Evolutionary conservation across 2,329 filamentous ascomycete genomes (phyloP).

Genomic region (Metarhizium rileyi): DNA sequence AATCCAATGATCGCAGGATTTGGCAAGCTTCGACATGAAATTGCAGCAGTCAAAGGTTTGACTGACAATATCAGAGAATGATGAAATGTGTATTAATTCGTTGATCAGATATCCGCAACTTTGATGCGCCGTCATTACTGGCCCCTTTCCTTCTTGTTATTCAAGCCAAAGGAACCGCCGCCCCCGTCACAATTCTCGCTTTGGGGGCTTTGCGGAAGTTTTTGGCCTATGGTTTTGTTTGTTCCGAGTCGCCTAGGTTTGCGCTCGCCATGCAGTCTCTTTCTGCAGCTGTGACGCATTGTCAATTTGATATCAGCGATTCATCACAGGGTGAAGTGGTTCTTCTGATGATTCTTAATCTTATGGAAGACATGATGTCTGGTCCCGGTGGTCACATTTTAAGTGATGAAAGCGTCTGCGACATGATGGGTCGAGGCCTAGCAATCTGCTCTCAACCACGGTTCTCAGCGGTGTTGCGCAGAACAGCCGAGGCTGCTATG

Average conservation of each 20-base stretch:
- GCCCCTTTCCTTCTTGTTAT: slow-evolving; percentile 96
- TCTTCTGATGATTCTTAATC: slow-evolving; percentile 81
- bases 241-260: slow-evolving; percentile 74
- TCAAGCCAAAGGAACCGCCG: slow-evolving; percentile 89
- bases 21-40: slow-evolving; percentile 75
- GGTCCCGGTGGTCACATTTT: slow-evolving; percentile 84
- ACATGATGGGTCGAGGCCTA: slow-evolving; percentile 97
- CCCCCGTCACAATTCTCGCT: slow-evolving; percentile 90
- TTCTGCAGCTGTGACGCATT: slow-evolving; percentile 92
- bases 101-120: slow-evolving; percentile 66
- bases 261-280: slow-evolving; percentile 88
- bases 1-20: slow-evolving; percentile 95
- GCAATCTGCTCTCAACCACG: slow-evolving; percentile 95
- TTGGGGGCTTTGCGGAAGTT: slow-evolving; percentile 93
- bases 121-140: slow-evolving; percentile 82
- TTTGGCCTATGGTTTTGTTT: slow-evolving; percentile 87
- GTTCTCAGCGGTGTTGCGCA: slow-evolving; percentile 79
- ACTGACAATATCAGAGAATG: not conserved
- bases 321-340: slow-evolving; percentile 93
- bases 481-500: slow-evolving; percentile 94
- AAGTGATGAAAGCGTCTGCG: slow-evolving; percentile 96
- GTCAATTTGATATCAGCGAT: slow-evolving; percentile 93
- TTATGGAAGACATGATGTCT: slow-evolving; percentile 98
- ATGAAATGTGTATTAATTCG: not conserved
- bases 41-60: slow-evolving; percentile 73